Percentiles rank a stretch among this genome's conserved stretches.
Conservation (phyloP, 2,329 filamentous ascomycete species). For the Cryphonectria radicalis region DNA sequence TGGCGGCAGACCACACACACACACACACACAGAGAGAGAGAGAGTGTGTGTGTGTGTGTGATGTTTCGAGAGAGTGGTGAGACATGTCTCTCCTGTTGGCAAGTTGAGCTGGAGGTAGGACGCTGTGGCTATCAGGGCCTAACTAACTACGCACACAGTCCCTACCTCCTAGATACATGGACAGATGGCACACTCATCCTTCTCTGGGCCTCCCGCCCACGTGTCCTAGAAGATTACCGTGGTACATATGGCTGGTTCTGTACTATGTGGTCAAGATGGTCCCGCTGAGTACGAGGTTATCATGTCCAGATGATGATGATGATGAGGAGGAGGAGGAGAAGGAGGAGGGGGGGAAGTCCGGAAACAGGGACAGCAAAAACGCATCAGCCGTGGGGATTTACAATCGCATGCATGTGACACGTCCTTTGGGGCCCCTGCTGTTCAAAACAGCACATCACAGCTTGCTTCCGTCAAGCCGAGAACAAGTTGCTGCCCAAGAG, state of each 20-base stretch:
- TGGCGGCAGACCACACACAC: background rate
- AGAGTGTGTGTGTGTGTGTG: no score
- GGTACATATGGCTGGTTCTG: background rate
- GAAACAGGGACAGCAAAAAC: background rate
- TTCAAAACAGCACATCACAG: no score
- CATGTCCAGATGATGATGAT: background rate
- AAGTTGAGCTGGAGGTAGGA: background rate
- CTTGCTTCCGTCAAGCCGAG: no score
- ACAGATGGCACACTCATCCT: background rate
- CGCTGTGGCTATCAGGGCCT: background rate
- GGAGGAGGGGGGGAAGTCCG: no score
- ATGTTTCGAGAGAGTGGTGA: background rate
- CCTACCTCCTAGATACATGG: background rate
- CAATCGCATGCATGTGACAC: no score
- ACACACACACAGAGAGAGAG: background rate
- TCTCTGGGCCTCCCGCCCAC: background rate
- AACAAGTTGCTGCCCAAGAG: no score
- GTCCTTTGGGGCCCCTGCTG: no score
- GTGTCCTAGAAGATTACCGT: background rate
- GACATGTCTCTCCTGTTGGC: conserved; percentile 19
- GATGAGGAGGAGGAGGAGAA: no score
- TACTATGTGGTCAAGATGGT: background rate
- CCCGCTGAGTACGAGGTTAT: background rate
- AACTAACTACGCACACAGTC: background rate
- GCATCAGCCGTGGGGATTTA: background rate